Percentiles rank a stretch among this genome's conserved stretches.
Conservation (phyloP, 2,329 filamentous ascomycete species). For the Xylariales sp. region DNA sequence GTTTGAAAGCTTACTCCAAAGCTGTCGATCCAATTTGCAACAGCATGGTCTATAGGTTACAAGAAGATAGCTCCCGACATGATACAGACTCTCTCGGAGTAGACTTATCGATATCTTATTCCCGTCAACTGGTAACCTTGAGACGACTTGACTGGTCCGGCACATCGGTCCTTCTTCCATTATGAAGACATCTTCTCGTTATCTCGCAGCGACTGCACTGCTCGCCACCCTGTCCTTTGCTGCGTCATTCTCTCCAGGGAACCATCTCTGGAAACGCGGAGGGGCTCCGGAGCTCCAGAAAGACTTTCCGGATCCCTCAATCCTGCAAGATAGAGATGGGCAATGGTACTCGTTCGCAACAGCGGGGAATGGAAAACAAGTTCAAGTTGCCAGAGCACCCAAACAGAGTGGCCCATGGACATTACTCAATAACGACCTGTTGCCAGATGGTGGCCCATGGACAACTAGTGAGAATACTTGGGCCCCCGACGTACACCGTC, state of each 20-base stretch:
- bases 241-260: background rate
- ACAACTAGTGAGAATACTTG: constrained; percentile 49
- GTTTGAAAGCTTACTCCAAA: no score
- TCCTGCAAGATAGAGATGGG: constrained; percentile 42
- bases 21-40: no score
- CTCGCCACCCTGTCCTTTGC: background rate
- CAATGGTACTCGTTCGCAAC: constrained; percentile 57
- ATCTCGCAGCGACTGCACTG: constrained; percentile 1
- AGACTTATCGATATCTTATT: no score
- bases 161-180: background rate
- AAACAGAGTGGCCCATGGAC: constrained; percentile 44
- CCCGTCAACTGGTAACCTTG: no score
- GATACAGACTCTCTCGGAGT: background rate
- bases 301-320: constrained; percentile 52
- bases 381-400: constrained; percentile 49
- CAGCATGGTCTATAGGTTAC: no score
- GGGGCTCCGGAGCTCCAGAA: constrained; percentile 22
- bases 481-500: constrained; percentile 55
- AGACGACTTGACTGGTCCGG: background rate
- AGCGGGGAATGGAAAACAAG: constrained; percentile 41
- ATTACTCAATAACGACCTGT: constrained; percentile 45
- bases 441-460: constrained; percentile 51
- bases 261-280: constrained; percentile 5
- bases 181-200: background rate
- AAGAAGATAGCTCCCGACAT: no score